Conservation (phyloP, 805 yeast genomes). For the Lachancea dasiensis region DNA sequence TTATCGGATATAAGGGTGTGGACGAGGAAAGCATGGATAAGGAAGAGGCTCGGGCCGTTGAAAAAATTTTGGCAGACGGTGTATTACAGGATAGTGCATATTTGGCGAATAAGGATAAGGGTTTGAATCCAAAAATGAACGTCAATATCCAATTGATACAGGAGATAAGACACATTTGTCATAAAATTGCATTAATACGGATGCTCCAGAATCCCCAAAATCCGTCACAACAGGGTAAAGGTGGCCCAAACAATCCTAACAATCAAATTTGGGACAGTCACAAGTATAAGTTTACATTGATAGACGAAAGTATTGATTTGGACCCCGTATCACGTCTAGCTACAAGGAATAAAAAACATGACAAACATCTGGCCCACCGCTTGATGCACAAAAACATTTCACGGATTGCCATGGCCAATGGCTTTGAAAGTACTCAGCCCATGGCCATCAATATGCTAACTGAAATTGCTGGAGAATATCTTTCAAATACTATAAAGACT, state of each 20-base stretch:
- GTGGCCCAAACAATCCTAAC: conserved; percentile 13
- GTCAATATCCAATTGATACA: conserved; percentile 76
- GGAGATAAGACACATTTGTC: conserved; percentile 79
- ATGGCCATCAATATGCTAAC: conserved; percentile 73
- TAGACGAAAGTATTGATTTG: conserved; percentile 61
- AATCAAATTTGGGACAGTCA: conserved; percentile 18
- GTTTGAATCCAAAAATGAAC: conserved; percentile 54
- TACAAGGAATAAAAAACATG: conserved; percentile 54
- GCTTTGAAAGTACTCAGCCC: conserved; percentile 80
- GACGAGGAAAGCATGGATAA: conserved; percentile 41
- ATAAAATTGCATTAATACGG: conserved; percentile 79
- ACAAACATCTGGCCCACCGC: conserved; percentile 55
- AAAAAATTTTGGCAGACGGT: conserved; percentile 34
- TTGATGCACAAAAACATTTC: conserved; percentile 65
- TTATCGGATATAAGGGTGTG: conserved; percentile 47
- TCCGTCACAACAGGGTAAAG: conserved; percentile 17
- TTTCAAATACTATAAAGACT: conserved; percentile 67
- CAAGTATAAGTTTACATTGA: conserved; percentile 34
- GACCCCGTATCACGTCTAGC: conserved; percentile 74
- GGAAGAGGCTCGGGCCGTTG: conserved; percentile 41
- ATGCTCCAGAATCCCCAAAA: conserved; percentile 80
- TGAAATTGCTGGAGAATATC: conserved; percentile 74
- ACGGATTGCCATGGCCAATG: conserved; percentile 82
- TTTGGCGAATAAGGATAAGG: conserved; percentile 42
- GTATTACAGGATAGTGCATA: conserved; percentile 32